Evolutionary conservation across 2,329 filamentous ascomycete genomes (phyloP).

Genomic region (Thelonectria rubi): DNA sequence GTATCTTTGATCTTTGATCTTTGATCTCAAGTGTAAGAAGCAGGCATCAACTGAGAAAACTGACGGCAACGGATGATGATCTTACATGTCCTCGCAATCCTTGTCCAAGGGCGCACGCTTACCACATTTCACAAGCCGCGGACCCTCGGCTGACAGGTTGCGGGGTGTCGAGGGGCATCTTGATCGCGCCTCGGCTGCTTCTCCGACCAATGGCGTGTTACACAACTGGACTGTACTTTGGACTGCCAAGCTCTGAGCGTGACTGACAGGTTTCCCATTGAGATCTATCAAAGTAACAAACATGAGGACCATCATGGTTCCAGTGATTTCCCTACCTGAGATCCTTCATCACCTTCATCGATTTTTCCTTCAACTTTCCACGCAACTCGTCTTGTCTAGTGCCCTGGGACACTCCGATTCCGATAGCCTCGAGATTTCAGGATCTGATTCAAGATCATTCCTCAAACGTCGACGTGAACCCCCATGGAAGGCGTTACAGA

Average conservation of each 20-base stretch:
- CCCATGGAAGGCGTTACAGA: not conserved
- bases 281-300: not conserved
- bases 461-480: not conserved
- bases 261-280: not conserved
- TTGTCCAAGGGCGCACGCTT: not conserved
- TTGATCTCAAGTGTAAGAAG: not conserved
- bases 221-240: slow-evolving; percentile 7
- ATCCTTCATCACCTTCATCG: not conserved
- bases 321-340: not conserved
- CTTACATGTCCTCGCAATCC: not conserved
- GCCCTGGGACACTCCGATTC: not conserved
- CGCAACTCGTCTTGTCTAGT: not conserved
- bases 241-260: not conserved
- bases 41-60: not conserved
- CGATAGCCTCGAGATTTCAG: not conserved
- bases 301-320: not conserved
- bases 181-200: slow-evolving; percentile 9
- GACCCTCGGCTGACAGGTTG: slow-evolving; percentile 32
- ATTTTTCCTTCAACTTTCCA: not conserved
- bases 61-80: not conserved
- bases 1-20: not conserved
- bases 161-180: slow-evolving; percentile 22
- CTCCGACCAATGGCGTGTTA: slow-evolving; percentile 34
- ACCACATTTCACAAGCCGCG: slow-evolving; percentile 3
- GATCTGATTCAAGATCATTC: not conserved